A percentile compares a stretch with the other conserved stretches of the same genome.
These are phyloP conservation scores for Lagenaria siceraria DNA, from an alignment of 306 rosid genomes.

Conservation along the genomic window DNA sequence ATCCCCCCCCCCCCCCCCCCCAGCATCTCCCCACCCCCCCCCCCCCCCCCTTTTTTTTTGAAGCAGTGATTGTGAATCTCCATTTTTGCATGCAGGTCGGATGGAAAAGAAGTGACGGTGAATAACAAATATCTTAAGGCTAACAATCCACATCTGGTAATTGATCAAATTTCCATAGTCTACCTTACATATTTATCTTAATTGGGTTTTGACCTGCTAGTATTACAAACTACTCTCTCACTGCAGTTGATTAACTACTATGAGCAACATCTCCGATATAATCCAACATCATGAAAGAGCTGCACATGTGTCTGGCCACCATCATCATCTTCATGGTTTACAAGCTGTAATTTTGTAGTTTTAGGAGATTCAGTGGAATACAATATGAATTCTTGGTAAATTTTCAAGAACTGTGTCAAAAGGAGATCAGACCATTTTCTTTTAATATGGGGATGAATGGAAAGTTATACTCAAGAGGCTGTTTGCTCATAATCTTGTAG, in stretches of 20 bases:
- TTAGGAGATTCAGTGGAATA: neutral
- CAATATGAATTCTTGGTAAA: neutral
- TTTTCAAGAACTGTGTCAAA: neutral
- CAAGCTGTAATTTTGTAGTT: conserved; percentile 3
- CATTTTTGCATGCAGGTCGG: conserved; percentile 36
- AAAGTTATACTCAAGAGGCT: neutral
- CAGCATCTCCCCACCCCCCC: no score
- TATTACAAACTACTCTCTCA: conserved; percentile 3
- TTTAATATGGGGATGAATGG: neutral
- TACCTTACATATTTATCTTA: neutral
- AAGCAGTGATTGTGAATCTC: neutral
- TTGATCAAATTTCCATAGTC: conserved; percentile 1
- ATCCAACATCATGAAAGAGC: conserved; percentile 30
- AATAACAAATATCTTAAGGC: conserved; percentile 81
- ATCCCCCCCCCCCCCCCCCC: no score
- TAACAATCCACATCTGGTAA: conserved; percentile 74
- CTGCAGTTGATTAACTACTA: conserved; percentile 68
- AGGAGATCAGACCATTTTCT: neutral
- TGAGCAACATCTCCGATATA: conserved; percentile 82
- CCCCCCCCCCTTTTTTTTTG: no score
- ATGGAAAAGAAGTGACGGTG: conserved; percentile 76
- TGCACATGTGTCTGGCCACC: neutral
- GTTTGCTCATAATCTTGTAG: neutral
- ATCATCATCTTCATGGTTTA: neutral
- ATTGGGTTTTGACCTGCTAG: neutral